Evolutionary conservation across 148 eudicot genomes (phyloP), one percentile per base, ranked within the genome.

Genomic region (Polygonum aviculare): DNA sequence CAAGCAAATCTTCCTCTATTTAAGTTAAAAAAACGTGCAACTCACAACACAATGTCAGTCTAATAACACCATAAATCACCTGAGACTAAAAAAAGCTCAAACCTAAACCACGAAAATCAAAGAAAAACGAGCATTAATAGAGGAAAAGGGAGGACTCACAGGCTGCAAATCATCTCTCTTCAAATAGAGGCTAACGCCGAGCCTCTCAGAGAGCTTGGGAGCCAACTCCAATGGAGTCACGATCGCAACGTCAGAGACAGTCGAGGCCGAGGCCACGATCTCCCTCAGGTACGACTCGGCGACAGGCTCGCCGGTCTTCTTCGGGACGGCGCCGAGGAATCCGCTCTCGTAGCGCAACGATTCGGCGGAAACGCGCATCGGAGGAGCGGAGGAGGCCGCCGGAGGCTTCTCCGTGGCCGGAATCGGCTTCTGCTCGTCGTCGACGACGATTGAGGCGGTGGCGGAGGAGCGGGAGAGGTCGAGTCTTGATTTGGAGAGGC

Each of bases 81-180:
- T 22, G 14, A 12, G 26, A 50, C 16, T 51, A 62, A 21, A 51
- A 26, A 21, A 60, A 41, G 12, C 22, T 54, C 47, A 38, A 19
- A 54, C 7, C 41, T 36, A 52, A 47, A 49, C 4, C 39, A 35
- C 19, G 18, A 50, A 41, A 74, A 51, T 16, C 63, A 49, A 16
- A 21, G 15, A 70, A 70, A 70, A 70, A 70, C 47, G 5, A 26
- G 49, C 22, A 4, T 9, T 9, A 44, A 45, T 48, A 73, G 51
- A 41, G n/a, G 51, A 73, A 12, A 22, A 22, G 40, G 38, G 35
- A 79, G 21, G 35, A 80, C 91, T 79, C 80, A 90, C 91, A 63
- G 91, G 91, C 79, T 90, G 93, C 38, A 87, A 72, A 75, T 90
- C 93, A 78, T 90, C 91, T 52, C 93, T 74, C 81, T 90, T 90